Evolutionary conservation across 176 grass and related monocot genomes (phyloP).

Genomic region (Hsuehochloa calcarea): DNA sequence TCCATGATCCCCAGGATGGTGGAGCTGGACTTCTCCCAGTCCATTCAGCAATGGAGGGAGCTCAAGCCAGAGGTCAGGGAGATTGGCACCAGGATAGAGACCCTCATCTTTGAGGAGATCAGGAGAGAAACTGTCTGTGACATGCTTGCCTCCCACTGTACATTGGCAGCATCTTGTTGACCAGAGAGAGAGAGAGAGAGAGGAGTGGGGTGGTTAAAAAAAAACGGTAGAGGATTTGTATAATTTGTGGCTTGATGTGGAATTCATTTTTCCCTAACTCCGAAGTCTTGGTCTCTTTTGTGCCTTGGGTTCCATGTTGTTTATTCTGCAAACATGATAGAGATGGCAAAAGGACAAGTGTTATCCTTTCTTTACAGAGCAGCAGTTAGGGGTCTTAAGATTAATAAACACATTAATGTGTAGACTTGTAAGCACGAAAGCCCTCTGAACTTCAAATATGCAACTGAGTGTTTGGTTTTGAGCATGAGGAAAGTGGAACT

Average conservation of each 20-base stretch:
- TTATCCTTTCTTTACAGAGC: conserved; percentile 9
- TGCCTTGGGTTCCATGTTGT: conserved; percentile 35
- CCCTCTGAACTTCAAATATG: background rate
- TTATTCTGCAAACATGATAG: conserved; percentile 22
- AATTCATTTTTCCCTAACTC: conserved; percentile 18
- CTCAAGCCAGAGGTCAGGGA: conserved; percentile 33
- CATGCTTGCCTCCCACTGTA: conserved; percentile 62
- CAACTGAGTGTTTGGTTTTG: background rate
- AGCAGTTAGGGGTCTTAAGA: conserved; percentile 1
- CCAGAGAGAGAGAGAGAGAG: background rate
- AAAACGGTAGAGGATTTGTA: conserved; percentile 1
- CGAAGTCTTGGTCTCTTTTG: conserved; percentile 18
- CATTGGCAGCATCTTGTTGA: conserved; percentile 52
- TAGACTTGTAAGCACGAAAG: background rate
- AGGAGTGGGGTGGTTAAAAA: background rate
- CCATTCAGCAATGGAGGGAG: conserved; percentile 52
- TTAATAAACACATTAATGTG: background rate
- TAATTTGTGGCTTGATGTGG: conserved; percentile 39
- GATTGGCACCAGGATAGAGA: conserved; percentile 72
- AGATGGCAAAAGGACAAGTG: background rate
- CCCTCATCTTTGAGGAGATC: conserved; percentile 89
- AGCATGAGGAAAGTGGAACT: background rate
- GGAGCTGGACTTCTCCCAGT: conserved; percentile 52
- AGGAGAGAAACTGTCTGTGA: conserved; percentile 56
- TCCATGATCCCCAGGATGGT: conserved; percentile 53